Evolutionary conservation across 2,329 filamentous ascomycete genomes (phyloP).

Genomic region (Ascochyta lentis): DNA sequence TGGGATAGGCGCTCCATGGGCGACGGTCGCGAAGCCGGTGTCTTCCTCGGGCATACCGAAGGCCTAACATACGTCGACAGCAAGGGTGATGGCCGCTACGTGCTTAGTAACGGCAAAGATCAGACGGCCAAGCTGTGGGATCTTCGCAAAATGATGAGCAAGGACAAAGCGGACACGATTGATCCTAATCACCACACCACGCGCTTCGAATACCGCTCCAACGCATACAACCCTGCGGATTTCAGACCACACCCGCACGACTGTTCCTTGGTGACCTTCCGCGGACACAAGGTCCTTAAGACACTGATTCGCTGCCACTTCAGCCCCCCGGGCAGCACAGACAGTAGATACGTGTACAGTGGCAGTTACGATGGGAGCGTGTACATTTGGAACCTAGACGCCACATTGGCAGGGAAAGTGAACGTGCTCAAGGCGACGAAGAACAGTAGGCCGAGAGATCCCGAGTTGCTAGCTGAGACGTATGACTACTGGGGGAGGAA

Average conservation of each 20-base stretch:
- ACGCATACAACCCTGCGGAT: conserved; percentile 67
- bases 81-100: conserved; percentile 87
- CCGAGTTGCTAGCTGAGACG: conserved; percentile 61
- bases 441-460: conserved; percentile 63
- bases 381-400: conserved; percentile 92
- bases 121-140: conserved; percentile 99
- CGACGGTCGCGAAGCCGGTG: conserved; percentile 67
- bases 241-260: conserved; percentile 81
- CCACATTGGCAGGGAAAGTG: conserved; percentile 77
- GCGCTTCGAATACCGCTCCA: conserved; percentile 77
- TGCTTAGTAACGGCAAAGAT: conserved; percentile 93
- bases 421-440: conserved; percentile 77
- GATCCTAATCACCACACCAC: conserved; percentile 65
- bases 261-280: conserved; percentile 91
- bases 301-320: conserved; percentile 97
- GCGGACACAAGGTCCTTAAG: conserved; percentile 85
- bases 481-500: conserved; percentile 65
- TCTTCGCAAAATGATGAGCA: conserved; percentile 83
- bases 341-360: conserved; percentile 91
- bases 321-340: conserved; percentile 82
- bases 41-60: conserved; percentile 70
- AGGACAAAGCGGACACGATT: conserved; percentile 65
- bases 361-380: conserved; percentile 90
- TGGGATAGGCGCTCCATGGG: conserved; percentile 84
- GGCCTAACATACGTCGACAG: conserved; percentile 73